phyloP scores from a whole-genome alignment of 179 eudicot species.

The Spinacia oleracea region DNA sequence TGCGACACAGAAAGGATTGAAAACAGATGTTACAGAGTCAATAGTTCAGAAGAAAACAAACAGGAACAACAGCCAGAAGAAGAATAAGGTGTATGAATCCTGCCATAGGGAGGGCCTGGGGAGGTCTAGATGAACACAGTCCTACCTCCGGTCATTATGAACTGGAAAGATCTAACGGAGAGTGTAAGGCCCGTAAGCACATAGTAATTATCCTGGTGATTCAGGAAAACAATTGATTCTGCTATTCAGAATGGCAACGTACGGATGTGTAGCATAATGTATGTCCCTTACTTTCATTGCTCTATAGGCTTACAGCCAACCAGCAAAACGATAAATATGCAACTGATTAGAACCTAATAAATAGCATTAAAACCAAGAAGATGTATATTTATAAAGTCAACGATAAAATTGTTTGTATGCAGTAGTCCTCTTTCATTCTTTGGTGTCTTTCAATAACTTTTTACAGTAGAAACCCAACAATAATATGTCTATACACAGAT shows the following conservation, averaged over 20 bases:
- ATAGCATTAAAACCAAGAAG: not conserved
- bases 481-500: not conserved
- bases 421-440: not conserved
- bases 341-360: not conserved
- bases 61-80: not conserved
- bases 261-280: not conserved
- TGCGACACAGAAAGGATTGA: conserved; percentile 28
- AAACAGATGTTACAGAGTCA: not conserved
- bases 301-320: not conserved
- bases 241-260: not conserved
- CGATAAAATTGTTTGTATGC: not conserved
- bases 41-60: conserved; percentile 1
- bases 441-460: no score
- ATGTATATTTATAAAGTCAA: no score
- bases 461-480: not conserved
- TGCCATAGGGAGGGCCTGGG: not conserved
- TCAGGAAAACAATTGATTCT: not conserved
- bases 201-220: not conserved
- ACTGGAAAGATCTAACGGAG: not conserved
- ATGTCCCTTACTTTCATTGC: no score
- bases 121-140: not conserved
- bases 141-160: not conserved
- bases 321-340: not conserved
- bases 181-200: not conserved
- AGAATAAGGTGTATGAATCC: not conserved